A percentile compares a stretch with the other conserved stretches of the same genome.
phyloP scores from a whole-genome alignment of 2,329 filamentous ascomycete species.

The Aureobasidium sp. region DNA sequence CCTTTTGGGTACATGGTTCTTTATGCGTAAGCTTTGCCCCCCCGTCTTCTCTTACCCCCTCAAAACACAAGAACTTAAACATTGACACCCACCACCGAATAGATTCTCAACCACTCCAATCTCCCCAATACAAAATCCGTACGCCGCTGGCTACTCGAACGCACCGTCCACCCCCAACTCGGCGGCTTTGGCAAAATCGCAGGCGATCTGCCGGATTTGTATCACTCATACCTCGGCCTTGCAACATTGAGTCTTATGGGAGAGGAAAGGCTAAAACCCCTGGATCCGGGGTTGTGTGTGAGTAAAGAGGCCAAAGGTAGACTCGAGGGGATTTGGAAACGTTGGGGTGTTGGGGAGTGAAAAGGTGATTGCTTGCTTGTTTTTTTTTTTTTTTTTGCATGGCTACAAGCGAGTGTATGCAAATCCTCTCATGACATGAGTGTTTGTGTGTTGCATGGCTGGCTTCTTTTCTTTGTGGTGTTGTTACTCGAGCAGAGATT shows the following conservation, averaged over 20 bases:
- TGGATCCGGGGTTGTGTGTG: constrained; percentile 72
- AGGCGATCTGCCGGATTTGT: constrained; percentile 54
- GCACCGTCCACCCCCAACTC: constrained; percentile 72
- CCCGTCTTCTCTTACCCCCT: neutral
- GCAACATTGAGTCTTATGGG: constrained; percentile 60
- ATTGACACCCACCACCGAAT: neutral
- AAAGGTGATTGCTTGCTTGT: no score
- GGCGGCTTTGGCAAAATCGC: constrained; percentile 41
- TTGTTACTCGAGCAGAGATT: no score
- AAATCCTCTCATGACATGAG: no score
- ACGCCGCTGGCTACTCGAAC: constrained; percentile 69
- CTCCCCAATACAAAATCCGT: constrained; percentile 18
- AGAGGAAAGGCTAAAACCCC: constrained; percentile 58
- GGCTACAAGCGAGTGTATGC: no score
- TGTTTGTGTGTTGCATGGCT: no score
- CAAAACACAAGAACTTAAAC: neutral
- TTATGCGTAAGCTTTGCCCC: constrained; percentile 32
- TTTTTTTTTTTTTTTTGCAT: no score
- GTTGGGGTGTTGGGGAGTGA: constrained; percentile 10
- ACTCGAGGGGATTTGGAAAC: constrained; percentile 23
- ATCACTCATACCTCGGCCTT: constrained; percentile 83
- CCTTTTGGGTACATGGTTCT: constrained; percentile 78
- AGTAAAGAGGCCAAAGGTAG: constrained; percentile 46
- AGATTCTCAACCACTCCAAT: constrained; percentile 20
- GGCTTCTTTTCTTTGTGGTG: no score